phyloP scores from a whole-genome alignment of 331 rosid genomes.

The Prunus yedoensis region DNA sequence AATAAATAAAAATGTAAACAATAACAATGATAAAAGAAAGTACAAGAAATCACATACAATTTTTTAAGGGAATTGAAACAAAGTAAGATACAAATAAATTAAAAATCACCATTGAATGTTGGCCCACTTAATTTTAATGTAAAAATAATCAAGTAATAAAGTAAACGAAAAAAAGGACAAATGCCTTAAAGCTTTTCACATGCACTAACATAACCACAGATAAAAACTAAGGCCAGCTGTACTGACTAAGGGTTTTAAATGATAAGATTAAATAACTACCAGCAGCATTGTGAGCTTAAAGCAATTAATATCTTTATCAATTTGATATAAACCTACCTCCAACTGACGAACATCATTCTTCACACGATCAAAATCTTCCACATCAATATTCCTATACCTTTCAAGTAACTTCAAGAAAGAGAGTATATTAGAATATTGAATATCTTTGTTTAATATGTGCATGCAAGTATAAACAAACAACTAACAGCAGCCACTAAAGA shows the following conservation, averaged over 20 bases:
- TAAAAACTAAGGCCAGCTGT: too few relatives aligned
- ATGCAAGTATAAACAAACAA: not conserved
- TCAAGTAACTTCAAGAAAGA: conserved; percentile 54
- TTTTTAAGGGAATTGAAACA: not conserved
- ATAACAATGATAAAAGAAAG: too few relatives aligned
- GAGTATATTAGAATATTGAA: not conserved
- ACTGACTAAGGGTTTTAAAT: not conserved
- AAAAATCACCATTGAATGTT: not conserved
- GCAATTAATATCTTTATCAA: not conserved
- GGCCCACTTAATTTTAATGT: not conserved
- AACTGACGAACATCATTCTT: conserved; percentile 58
- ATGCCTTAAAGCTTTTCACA: not conserved
- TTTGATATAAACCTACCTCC: conserved; percentile 50
- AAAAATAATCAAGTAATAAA: not conserved
- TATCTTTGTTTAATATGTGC: not conserved
- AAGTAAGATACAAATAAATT: not conserved
- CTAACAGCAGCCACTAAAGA: not conserved
- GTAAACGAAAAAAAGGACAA: not conserved
- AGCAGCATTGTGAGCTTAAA: not conserved
- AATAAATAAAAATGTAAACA: too few relatives aligned
- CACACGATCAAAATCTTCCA: conserved; percentile 71
- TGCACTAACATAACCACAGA: not conserved
- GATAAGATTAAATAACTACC: not conserved
- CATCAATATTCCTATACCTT: conserved; percentile 59
- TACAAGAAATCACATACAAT: not conserved